Conservation (phyloP, 2,329 filamentous ascomycete genomes). For the Monosporascus sp. region DNA sequence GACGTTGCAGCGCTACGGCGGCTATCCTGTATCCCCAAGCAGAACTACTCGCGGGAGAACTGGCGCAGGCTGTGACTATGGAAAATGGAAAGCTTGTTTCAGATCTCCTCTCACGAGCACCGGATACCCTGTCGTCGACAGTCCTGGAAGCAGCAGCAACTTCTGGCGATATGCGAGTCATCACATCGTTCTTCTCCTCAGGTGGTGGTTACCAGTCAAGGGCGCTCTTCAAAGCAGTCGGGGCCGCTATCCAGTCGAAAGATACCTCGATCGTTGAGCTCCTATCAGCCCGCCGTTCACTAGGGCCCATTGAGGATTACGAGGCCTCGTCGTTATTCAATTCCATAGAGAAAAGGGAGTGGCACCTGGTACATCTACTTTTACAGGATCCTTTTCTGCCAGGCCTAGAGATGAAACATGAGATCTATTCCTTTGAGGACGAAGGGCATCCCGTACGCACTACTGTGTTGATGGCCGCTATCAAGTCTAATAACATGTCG, state of each 20-base stretch:
- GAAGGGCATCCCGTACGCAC: too few relatives aligned
- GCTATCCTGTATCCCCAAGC: neutral
- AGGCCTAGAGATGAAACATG: too few relatives aligned
- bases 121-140: neutral
- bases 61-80: neutral
- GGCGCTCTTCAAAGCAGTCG: constrained; percentile 2
- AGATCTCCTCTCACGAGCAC: neutral
- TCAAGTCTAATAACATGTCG: too few relatives aligned
- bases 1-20: neutral
- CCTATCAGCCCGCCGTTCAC: neutral
- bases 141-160: constrained; percentile 3
- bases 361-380: neutral
- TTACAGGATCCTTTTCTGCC: neutral
- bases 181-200: constrained; percentile 1
- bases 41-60: neutral
- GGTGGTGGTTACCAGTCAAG: constrained; percentile 1
- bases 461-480: too few relatives aligned
- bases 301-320: neutral
- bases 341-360: neutral
- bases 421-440: too few relatives aligned
- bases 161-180: neutral
- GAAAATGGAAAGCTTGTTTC: neutral
- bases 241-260: neutral
- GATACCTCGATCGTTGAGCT: constrained; percentile 1
- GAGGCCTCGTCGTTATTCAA: neutral